Percentiles rank a stretch among this genome's conserved stretches.
Evolutionary conservation across 768 basidiomycete species (phyloP).

Genomic region (Panellus pusillus): DNA sequence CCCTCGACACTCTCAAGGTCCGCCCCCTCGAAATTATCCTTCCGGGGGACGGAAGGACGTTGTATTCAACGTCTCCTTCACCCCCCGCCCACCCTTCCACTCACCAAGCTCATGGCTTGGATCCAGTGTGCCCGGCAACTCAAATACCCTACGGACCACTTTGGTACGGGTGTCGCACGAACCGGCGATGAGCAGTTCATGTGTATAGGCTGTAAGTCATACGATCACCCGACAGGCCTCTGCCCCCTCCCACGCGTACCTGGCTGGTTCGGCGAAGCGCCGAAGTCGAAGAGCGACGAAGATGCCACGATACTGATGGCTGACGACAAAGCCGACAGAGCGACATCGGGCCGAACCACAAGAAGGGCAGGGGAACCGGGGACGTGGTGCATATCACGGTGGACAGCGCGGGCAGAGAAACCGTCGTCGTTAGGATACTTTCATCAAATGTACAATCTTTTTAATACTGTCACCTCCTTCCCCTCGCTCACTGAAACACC

Average conservation of each 20-base stretch:
- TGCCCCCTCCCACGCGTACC: not conserved
- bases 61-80: not conserved
- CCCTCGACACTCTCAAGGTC: not conserved
- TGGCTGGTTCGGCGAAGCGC: constrained; percentile 1
- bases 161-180: not conserved
- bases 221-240: constrained; percentile 8
- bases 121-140: not conserved
- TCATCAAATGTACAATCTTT: too few species aligned
- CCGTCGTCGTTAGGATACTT: too few species aligned
- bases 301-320: too few species aligned
- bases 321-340: not conserved
- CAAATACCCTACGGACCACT: not conserved
- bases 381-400: too few species aligned
- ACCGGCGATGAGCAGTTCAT: not conserved
- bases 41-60: not conserved
- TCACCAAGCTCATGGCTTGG: too few species aligned
- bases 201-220: constrained; percentile 1
- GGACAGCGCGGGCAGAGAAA: too few species aligned
- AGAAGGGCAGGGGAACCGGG: too few species aligned
- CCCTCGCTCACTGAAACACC: too few species aligned
- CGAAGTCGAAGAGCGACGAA: too few species aligned
- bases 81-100: not conserved
- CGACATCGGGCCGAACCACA: too few species aligned
- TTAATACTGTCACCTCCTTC: too few species aligned
- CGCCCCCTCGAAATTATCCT: not conserved